Evolutionary conservation across 208 protist species (phyloP).

Genomic region (Trypanosoma avium): DNA sequence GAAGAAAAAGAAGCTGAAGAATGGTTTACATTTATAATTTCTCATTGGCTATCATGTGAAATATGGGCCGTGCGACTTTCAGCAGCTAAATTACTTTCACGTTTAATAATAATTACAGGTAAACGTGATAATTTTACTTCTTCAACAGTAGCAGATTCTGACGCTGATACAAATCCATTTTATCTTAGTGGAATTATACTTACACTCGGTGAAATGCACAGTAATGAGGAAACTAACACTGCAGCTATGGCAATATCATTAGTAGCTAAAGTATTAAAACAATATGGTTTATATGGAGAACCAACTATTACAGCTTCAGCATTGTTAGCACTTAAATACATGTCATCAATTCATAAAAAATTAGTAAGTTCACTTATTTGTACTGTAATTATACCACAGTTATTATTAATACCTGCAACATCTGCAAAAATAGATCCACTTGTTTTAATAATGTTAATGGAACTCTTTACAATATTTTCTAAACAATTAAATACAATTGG

Average conservation of each 20-base stretch:
- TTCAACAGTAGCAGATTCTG: slow-evolving; percentile 25
- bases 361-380: slow-evolving; percentile 21
- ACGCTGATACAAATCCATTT: slow-evolving; percentile 10
- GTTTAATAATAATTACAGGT: slow-evolving; percentile 24
- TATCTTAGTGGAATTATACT: slow-evolving; percentile 34
- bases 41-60: slow-evolving; percentile 27
- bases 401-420: slow-evolving; percentile 23
- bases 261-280: slow-evolving; percentile 39
- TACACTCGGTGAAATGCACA: slow-evolving; percentile 33
- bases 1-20: not conserved
- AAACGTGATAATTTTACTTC: slow-evolving; percentile 21
- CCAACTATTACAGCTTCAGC: slow-evolving; percentile 17
- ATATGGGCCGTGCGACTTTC: slow-evolving; percentile 27
- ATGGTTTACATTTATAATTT: slow-evolving; percentile 16
- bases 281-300: slow-evolving; percentile 29
- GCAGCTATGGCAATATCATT: slow-evolving; percentile 55
- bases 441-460: slow-evolving; percentile 30
- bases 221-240: slow-evolving; percentile 1
- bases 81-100: slow-evolving; percentile 22
- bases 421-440: slow-evolving; percentile 17
- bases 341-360: slow-evolving; percentile 10
- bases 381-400: slow-evolving; percentile 20
- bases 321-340: slow-evolving; percentile 30
- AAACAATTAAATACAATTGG: slow-evolving; percentile 1
- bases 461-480: slow-evolving; percentile 23